Evolutionary conservation across 176 grass and related monocot species (phyloP).

Genomic region (Carex littledalei): DNA sequence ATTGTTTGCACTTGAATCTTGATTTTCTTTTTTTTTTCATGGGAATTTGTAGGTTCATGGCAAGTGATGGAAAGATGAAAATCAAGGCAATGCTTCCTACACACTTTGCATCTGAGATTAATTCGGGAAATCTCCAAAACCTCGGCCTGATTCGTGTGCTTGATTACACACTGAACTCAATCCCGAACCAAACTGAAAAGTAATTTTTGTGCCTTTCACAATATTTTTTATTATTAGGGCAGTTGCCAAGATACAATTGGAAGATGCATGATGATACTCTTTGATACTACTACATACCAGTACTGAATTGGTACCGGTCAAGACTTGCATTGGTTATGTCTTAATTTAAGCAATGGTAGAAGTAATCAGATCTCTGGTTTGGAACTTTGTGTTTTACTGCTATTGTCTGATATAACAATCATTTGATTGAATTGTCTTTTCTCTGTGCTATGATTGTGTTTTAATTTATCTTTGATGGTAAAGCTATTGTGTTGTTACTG

Average conservation of each 20-base stretch:
- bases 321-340: background rate
- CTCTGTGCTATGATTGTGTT: background rate
- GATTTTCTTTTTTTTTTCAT: conserved; percentile 2
- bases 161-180: conserved; percentile 68
- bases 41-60: conserved; percentile 57
- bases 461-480: too few relatives aligned
- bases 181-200: conserved; percentile 42
- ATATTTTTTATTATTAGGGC: too few relatives aligned
- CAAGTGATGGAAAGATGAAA: conserved; percentile 73
- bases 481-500: background rate
- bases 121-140: conserved; percentile 72
- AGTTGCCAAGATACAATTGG: background rate
- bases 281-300: background rate
- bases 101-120: conserved; percentile 50
- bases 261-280: background rate
- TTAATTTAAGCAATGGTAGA: background rate
- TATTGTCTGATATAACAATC: background rate
- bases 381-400: background rate
- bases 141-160: conserved; percentile 69
- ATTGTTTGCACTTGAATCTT: background rate
- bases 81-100: conserved; percentile 80
- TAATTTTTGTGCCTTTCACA: background rate
- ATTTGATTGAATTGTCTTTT: background rate
- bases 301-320: background rate
- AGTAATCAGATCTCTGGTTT: background rate